These are phyloP conservation scores for Purshia tridentata DNA, from an alignment of 306 rosid species.

Conservation along the genomic window DNA sequence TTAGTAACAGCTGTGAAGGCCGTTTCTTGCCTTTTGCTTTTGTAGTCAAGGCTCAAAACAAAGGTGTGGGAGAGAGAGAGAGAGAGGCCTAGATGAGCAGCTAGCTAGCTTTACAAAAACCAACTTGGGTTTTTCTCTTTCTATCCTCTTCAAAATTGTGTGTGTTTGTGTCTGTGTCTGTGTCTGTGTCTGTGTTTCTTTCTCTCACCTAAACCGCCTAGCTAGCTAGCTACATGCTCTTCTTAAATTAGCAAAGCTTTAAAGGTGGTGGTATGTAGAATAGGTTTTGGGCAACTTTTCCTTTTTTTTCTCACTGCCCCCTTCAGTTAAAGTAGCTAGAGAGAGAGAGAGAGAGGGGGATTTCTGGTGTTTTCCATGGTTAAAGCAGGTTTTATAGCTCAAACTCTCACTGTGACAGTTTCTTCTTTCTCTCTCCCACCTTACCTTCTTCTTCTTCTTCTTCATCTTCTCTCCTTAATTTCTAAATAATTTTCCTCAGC, in stretches of 20 bases:
- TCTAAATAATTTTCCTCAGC: background rate
- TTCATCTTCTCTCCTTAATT: conserved; percentile 1
- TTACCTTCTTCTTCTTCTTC: conserved; percentile 8
- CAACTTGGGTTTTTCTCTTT: conserved; percentile 28
- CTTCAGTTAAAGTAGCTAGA: conserved; percentile 70
- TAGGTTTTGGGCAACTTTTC: conserved; percentile 53
- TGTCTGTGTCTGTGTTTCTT: conserved; percentile 18
- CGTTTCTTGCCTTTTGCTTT: conserved; percentile 82
- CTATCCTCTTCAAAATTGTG: conserved; percentile 3
- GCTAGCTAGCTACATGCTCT: conserved; percentile 34
- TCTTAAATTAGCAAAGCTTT: conserved; percentile 44
- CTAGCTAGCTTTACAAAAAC: conserved; percentile 34
- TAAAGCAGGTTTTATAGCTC: conserved; percentile 69
- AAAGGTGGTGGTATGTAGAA: conserved; percentile 43
- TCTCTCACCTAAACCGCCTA: conserved; percentile 47
- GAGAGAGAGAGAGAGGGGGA: conserved; percentile 27
- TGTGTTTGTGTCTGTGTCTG: background rate
- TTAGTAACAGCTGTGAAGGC: conserved; percentile 62
- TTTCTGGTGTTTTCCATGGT: conserved; percentile 52
- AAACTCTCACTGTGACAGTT: conserved; percentile 35
- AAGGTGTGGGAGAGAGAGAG: conserved; percentile 44
- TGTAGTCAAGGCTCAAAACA: conserved; percentile 74
- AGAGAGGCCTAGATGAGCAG: conserved; percentile 17
- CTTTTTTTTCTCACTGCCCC: conserved; percentile 31
- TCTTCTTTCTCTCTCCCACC: conserved; percentile 39